Conservation (phyloP, 441 rosid genomes). For the Brassica balearica region DNA sequence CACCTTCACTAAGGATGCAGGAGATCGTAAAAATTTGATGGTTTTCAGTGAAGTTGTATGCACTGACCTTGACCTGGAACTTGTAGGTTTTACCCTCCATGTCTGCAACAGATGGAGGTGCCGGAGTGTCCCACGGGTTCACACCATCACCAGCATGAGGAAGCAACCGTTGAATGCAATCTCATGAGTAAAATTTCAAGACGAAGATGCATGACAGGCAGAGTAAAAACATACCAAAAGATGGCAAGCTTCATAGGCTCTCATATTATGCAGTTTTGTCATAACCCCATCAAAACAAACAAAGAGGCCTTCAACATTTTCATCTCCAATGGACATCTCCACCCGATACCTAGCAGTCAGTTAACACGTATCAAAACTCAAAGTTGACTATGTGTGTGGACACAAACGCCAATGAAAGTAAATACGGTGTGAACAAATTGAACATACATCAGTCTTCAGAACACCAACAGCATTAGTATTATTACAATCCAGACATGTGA, state of each 20-base stretch:
- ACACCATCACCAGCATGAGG: not conserved
- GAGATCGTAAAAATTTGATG: not conserved
- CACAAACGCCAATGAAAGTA: not conserved
- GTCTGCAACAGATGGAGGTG: not conserved
- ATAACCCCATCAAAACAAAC: not conserved
- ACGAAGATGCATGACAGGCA: not conserved
- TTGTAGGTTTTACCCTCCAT: not conserved
- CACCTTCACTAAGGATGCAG: not conserved
- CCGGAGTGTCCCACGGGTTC: not conserved
- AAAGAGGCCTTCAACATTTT: not conserved
- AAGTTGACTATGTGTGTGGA: not conserved
- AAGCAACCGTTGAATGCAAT: not conserved
- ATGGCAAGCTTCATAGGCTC: not conserved
- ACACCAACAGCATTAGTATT: not conserved
- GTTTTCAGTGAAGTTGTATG: not conserved
- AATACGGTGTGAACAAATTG: not conserved
- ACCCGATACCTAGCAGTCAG: not conserved
- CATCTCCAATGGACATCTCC: slow-evolving; percentile 1
- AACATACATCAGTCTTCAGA: not conserved
- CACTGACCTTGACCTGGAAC: not conserved
- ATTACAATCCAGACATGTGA: not conserved
- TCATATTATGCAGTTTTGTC: not conserved
- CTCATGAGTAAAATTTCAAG: not conserved
- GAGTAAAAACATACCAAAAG: not conserved
- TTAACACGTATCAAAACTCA: not conserved